phyloP scores from a whole-genome alignment of 2,329 filamentous ascomycete genomes.

The Raffaelea ambrosiae region DNA sequence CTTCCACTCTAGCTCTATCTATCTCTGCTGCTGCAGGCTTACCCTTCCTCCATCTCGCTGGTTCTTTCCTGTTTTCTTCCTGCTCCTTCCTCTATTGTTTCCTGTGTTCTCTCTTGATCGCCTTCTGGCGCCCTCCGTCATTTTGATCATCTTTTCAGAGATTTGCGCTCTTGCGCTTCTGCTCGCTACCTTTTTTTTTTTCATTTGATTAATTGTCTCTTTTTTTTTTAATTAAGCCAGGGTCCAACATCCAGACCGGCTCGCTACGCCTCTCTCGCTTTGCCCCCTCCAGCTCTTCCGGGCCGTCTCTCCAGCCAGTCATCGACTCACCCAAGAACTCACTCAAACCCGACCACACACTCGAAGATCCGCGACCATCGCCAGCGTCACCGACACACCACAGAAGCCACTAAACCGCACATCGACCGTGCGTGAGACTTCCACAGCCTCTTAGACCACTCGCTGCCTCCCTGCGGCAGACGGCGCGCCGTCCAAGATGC shows the following conservation, averaged over 20 bases:
- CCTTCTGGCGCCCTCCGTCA: neutral
- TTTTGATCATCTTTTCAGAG: neutral
- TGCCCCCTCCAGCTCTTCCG: neutral
- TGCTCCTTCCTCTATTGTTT: too few species aligned
- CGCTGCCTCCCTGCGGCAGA: conserved; percentile 5
- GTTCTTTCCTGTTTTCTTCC: too few species aligned
- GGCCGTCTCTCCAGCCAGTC: neutral
- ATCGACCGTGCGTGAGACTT: too few species aligned
- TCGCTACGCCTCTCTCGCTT: neutral
- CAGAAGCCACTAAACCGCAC: too few species aligned
- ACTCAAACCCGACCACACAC: too few species aligned
- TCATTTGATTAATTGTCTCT: conserved; percentile 2
- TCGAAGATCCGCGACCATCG: too few species aligned
- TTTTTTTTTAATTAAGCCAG: neutral
- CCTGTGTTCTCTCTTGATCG: too few species aligned
- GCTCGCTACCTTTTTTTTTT: neutral
- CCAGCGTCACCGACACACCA: too few species aligned
- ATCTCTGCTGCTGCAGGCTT: neutral
- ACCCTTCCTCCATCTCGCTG: neutral
- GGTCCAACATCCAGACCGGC: too few species aligned
- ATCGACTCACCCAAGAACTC: too few species aligned
- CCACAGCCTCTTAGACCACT: neutral
- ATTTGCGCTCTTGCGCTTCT: too few species aligned
- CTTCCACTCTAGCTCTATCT: neutral
- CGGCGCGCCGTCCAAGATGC: conserved; percentile 7